Percentiles rank a stretch among this genome's conserved stretches.
These are phyloP conservation scores for Pyrenochaeta sp. DNA, from an alignment of 2,329 filamentous ascomycete species.

Conservation along the genomic window DNA sequence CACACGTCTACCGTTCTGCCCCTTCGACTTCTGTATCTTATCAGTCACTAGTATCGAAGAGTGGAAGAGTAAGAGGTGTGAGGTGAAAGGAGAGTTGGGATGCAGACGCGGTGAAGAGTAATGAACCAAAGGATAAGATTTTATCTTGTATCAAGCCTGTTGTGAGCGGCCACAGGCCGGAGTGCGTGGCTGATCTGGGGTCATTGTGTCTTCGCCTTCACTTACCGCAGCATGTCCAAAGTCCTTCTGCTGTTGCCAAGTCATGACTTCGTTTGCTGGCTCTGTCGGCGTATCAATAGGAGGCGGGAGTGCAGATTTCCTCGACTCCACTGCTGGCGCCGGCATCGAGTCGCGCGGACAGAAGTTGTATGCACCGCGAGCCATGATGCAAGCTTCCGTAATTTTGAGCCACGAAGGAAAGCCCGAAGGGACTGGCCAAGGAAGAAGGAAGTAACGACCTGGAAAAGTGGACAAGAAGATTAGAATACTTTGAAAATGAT, in stretches of 20 bases:
- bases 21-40: conserved; percentile 11
- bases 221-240: conserved; percentile 21
- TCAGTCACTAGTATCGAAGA: conserved; percentile 7
- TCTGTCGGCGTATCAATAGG: not conserved
- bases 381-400: conserved; percentile 7
- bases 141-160: conserved; percentile 1
- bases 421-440: not conserved
- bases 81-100: not conserved
- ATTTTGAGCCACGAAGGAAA: not conserved
- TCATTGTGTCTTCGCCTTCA: conserved; percentile 10
- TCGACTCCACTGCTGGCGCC: not conserved
- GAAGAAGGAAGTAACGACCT: not conserved
- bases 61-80: not conserved
- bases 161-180: not conserved
- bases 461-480: not conserved
- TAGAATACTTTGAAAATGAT: not conserved
- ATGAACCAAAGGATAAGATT: not conserved
- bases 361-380: conserved; percentile 4
- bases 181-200: not conserved
- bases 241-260: conserved; percentile 30
- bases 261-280: conserved; percentile 13
- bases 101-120: not conserved
- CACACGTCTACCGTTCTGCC: conserved; percentile 3
- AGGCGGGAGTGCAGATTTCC: not conserved
- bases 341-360: conserved; percentile 7